Evolutionary conservation across 352 stramenopile species (phyloP), one percentile per base, ranked within the genome.

Genomic region (Phytopythium helicoides): DNA sequence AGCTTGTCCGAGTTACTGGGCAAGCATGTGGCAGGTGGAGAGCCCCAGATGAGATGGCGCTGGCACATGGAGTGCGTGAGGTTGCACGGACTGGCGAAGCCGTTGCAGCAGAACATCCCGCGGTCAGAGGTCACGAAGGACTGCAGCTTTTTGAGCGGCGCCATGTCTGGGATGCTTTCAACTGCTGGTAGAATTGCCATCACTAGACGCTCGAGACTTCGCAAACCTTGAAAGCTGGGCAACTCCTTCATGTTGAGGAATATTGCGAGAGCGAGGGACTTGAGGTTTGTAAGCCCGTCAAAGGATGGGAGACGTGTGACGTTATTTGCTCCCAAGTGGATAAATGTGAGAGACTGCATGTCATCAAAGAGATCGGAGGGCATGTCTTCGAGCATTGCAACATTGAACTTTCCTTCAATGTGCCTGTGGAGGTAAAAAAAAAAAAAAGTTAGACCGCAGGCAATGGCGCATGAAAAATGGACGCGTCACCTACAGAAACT

Each of bases 231-330:
- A 28, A 78, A 62, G 19, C 23, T 34, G 1, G 61, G 62, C 1
- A 74, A 45, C 16, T 69, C 19, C 1, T 56, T 47, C 0, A 74
- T 22, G 3, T 22, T 25, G 2, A 54, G 25, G 11, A 72, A 58
- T 3, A 52, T 34, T 6, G 64, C 64, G 19, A 74, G 19, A 5
- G 56, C 64, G 6, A 77, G 21, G 1, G 53, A 64, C 42, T 68
- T 66, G n/a, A 78, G 45, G 10, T 73, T 78, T 7, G 42, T 52
- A 10, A 75, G 58, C 1, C 63, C 64, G 51, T 56, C 21, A 15
- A 78, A 66, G 7, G 66, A 60, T 18, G 68, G 65, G 0, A 78
- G 54, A 0, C 45, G 49, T 33, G 46, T n/a, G 28, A 75, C 56
- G 12, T 33, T 16, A 3, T 48, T 33, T 7, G 35, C 0, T 5